These are phyloP conservation scores for Casuarina glauca DNA, from an alignment of 306 rosid genomes.

Conservation along the genomic window DNA sequence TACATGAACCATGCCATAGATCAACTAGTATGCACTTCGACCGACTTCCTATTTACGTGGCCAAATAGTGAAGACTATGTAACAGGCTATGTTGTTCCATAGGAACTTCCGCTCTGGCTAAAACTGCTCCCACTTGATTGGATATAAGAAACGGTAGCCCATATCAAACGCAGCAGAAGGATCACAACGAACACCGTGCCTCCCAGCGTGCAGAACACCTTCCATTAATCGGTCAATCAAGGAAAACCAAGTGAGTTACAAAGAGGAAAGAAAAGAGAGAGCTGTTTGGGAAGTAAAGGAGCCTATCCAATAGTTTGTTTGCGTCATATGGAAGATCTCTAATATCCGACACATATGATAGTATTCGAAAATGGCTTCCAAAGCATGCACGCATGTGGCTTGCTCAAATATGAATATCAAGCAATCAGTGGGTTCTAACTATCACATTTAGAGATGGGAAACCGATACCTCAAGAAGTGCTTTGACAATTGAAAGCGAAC, in stretches of 20 bases:
- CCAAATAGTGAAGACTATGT: constrained; percentile 2
- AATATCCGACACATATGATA: not conserved
- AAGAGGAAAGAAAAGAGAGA: not conserved
- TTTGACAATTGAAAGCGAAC: constrained; percentile 61
- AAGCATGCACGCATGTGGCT: not conserved
- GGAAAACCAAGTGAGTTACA: not conserved
- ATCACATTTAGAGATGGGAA: not conserved
- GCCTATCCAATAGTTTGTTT: not conserved
- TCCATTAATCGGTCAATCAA: not conserved
- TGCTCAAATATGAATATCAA: not conserved
- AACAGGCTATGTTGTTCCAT: constrained; percentile 35
- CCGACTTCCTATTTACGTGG: not conserved
- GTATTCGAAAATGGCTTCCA: not conserved
- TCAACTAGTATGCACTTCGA: not conserved
- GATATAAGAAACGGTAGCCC: constrained; percentile 62
- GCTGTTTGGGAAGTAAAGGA: not conserved
- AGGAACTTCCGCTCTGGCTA: constrained; percentile 55
- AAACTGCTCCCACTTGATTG: constrained; percentile 57
- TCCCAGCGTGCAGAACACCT: constrained; percentile 73
- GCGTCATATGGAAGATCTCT: not conserved
- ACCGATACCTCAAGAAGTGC: constrained; percentile 78
- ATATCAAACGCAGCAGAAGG: constrained; percentile 57
- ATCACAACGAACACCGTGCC: constrained; percentile 63
- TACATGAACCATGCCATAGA: not conserved
- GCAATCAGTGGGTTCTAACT: not conserved